Percentiles rank a stretch among this genome's conserved stretches.
These are phyloP conservation scores for Ophiosphaerella korrae DNA, from an alignment of 2,329 filamentous ascomycete genomes.

Conservation along the genomic window DNA sequence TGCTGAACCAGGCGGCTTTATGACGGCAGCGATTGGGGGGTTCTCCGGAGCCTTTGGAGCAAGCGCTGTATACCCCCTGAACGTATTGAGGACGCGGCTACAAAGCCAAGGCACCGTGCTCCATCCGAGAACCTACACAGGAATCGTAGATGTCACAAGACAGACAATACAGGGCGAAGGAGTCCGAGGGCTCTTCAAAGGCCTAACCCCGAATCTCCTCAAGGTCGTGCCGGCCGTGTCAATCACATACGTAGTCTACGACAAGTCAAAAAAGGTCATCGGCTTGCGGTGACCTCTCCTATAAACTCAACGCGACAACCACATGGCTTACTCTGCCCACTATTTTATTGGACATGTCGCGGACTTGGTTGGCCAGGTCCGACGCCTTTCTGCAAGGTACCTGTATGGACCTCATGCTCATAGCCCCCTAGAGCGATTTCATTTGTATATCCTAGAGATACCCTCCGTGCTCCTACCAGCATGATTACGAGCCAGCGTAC, in stretches of 20 bases:
- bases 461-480: conserved; percentile 22
- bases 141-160: conserved; percentile 84
- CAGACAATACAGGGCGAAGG: conserved; percentile 87
- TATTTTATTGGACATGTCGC: neutral
- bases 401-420: neutral
- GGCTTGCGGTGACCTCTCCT: conserved; percentile 35
- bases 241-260: conserved; percentile 62
- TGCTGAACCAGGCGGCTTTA: conserved; percentile 74
- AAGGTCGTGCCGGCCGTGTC: conserved; percentile 96
- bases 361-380: no score
- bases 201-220: conserved; percentile 89
- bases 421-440: conserved; percentile 16
- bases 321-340: neutral
- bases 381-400: no score
- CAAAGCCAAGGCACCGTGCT: conserved; percentile 95
- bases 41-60: conserved; percentile 91
- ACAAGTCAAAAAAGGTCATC: conserved; percentile 47
- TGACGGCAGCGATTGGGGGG: conserved; percentile 86
- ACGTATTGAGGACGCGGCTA: conserved; percentile 86
- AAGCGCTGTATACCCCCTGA: conserved; percentile 92
- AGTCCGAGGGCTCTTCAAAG: conserved; percentile 86
- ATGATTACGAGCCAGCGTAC: conserved; percentile 9
- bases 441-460: conserved; percentile 40
- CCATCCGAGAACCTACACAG: conserved; percentile 87
- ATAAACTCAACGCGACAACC: neutral